These are phyloP conservation scores for Cornus suecica DNA, from an alignment of 148 eudicot species.

Conservation along the genomic window DNA sequence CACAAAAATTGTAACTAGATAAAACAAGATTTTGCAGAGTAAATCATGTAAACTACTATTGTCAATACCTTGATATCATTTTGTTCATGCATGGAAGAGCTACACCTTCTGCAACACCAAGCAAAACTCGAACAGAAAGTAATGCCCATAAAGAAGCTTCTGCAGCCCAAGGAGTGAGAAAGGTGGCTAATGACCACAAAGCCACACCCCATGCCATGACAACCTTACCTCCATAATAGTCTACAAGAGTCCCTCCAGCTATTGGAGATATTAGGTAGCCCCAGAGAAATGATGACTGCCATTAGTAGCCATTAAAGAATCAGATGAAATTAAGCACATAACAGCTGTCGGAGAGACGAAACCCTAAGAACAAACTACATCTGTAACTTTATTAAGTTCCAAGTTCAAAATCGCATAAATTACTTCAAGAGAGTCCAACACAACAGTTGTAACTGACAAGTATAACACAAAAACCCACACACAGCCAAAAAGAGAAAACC, in stretches of 20 bases:
- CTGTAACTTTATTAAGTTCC: neutral
- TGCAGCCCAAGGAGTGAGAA: constrained; percentile 95
- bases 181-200: constrained; percentile 87
- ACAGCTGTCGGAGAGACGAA: neutral
- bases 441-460: neutral
- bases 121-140: constrained; percentile 66
- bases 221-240: constrained; percentile 80
- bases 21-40: neutral
- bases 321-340: constrained; percentile 25
- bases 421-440: neutral
- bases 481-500: too few relatives aligned
- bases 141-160: constrained; percentile 67
- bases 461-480: neutral
- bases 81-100: constrained; percentile 98
- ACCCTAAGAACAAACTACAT: neutral
- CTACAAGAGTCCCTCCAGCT: constrained; percentile 90
- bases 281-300: constrained; percentile 97
- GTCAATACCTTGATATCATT: constrained; percentile 69
- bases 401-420: neutral
- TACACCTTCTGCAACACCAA: constrained; percentile 93
- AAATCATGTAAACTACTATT: neutral
- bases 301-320: constrained; percentile 34
- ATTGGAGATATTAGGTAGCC: constrained; percentile 90
- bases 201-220: constrained; percentile 93
- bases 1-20: neutral